Conservation (phyloP, 2,329 filamentous ascomycete species). For the Paraphoma sp. region DNA sequence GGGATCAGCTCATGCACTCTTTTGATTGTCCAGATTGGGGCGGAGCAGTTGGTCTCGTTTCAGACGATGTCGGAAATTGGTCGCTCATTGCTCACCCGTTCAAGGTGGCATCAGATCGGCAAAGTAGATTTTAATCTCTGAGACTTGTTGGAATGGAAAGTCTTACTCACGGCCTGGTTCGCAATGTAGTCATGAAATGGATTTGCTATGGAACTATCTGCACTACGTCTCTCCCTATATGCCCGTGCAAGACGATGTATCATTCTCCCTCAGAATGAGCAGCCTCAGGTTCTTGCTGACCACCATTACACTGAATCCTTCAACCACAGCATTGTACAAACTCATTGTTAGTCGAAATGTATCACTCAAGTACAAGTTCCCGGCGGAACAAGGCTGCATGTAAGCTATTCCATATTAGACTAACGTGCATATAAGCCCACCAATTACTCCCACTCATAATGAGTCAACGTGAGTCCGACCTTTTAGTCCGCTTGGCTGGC, state of each 20-base stretch:
- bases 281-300: neutral
- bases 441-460: no score
- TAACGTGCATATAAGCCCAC: no score
- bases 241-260: neutral
- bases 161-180: conserved; percentile 16
- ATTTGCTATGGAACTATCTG: conserved; percentile 9
- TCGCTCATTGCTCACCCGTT: conserved; percentile 30
- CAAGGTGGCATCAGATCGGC: conserved; percentile 36
- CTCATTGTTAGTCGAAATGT: conserved; percentile 5
- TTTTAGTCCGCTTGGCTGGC: no score
- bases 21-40: conserved; percentile 3
- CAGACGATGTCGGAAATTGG: conserved; percentile 40
- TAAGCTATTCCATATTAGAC: no score
- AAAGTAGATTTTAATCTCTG: conserved; percentile 36
- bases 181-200: conserved; percentile 6
- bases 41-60: conserved; percentile 14
- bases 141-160: conserved; percentile 1
- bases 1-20: neutral
- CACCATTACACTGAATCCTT: neutral
- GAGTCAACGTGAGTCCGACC: no score
- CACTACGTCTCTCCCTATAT: neutral
- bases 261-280: conserved; percentile 10
- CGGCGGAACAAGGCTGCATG: neutral
- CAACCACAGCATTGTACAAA: neutral
- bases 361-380: neutral